Conservation (phyloP, 2,329 filamentous ascomycete genomes). For the Alternaria conjuncta region DNA sequence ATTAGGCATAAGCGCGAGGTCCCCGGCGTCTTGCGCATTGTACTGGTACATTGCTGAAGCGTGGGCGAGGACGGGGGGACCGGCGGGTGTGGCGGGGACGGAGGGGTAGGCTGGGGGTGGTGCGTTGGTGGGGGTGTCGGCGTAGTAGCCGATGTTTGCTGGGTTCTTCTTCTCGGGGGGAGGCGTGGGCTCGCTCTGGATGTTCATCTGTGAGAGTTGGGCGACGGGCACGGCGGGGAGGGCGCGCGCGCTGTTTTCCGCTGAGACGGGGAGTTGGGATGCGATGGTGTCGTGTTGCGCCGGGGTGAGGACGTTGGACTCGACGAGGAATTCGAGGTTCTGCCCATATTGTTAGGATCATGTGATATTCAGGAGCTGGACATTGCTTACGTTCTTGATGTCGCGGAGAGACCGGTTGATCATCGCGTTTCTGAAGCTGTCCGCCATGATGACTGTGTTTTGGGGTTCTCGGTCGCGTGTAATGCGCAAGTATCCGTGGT, state of each 20-base stretch:
- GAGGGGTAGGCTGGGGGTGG: constrained; percentile 55
- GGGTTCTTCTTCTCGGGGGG: constrained; percentile 46
- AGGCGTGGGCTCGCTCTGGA: constrained; percentile 38
- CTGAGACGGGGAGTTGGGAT: constrained; percentile 75
- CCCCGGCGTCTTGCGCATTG: constrained; percentile 77
- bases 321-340: constrained; percentile 91
- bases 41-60: constrained; percentile 87
- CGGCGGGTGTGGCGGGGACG: constrained; percentile 57
- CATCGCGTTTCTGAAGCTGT: constrained; percentile 62
- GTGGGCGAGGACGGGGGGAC: constrained; percentile 66
- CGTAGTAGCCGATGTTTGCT: constrained; percentile 51
- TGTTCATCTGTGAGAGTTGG: constrained; percentile 42
- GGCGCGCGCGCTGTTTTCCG: constrained; percentile 64
- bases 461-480: background rate
- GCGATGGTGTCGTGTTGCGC: constrained; percentile 77
- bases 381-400: constrained; percentile 76
- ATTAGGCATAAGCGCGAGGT: constrained; percentile 79
- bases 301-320: constrained; percentile 79
- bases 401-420: constrained; percentile 85
- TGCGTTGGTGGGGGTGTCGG: constrained; percentile 48
- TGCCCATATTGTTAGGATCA: constrained; percentile 56
- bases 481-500: background rate
- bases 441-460: constrained; percentile 39
- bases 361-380: background rate
- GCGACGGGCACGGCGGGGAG: constrained; percentile 39